Evolutionary conservation across 495 filamentous ascomycete species (phyloP), one percentile per base, ranked within the genome.

Genomic region (Podospora sp.): DNA sequence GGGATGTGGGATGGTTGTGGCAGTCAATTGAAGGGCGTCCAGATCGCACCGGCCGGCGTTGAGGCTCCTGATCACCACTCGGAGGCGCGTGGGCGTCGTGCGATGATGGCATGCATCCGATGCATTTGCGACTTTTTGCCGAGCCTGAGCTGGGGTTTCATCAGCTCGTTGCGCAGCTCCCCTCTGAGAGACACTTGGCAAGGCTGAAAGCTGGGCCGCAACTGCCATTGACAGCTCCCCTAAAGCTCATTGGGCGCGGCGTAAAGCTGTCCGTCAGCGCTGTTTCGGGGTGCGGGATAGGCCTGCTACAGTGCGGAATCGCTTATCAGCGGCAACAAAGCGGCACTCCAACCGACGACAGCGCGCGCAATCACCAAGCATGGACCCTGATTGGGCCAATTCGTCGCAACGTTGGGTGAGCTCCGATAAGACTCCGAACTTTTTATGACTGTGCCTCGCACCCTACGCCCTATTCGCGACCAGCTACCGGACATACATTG

Each of bases 401-500:
- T 70, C 55, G 35, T 36, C 53, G 24, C 21, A 27, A 62, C 8
- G 20, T 51, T 46, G 40, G 40, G 9, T 40, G 58, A 68, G 56
- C 75, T 75, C 75, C 75, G 75, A 77, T 77, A 68, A 64, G 33
- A 55, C 71, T 77, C 75, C 75, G 75, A 77, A 65, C 26, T 63
- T 60, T 60, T 59, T 50, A 21, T n/a, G 21, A 40, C 25, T 36
- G 63, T 25, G 29, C 27, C 51, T 36, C 29, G 9, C 1, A 1
- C 24, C 22, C 36, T n/a, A 60, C 20, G 25, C 55, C 24, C 50
- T 22, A 50, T 50, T 12, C 12, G 27, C 24, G 63, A 65, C 52
- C 20, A 35, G 16, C 21, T 14, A 12, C 55, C 56, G 21, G 56
- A 18, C 50, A 18, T 36, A 36, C 33, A 5, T 36, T 12, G 33